Base-by-base conservation (phyloP, 2,329 filamentous ascomycete species). In the Neofusicoccum laricinum region DNA sequence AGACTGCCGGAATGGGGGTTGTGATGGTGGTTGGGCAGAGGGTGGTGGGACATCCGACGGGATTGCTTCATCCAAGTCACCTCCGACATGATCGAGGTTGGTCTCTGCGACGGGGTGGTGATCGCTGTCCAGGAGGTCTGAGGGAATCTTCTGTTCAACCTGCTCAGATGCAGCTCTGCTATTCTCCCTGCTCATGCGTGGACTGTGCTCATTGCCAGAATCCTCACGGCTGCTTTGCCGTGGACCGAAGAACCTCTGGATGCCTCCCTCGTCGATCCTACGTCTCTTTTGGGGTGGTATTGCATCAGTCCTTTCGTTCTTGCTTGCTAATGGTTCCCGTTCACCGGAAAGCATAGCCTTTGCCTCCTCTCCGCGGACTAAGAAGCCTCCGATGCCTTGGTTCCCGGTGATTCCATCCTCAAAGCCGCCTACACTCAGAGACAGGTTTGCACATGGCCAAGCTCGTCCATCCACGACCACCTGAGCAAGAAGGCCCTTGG, bases 381-480 rank as follows among this genome's bases (percentile, higher is more conserved):
- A 81, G 72, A 97, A 98, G 0, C 86, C 84, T 49, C 90, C 89
- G 69, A 99, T 98, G 38, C 90, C 91, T 81, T 88, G 89, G 72
- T 97, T 98, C 4, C 91, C 90, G 45, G 84, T 87, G 65, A 94
- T 81, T 2, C 92, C 91, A 68, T 97, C 93, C 75, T 98, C 93
- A 68, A 98, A 97, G 0, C 92, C 93, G n/a, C 88, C 89, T 25
- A 98, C 92, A 68, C 90, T 93, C 50, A 98, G 79, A 65, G 91
- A 95, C 8, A 99, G 81, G 72, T 97, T 95, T n/a, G 88, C 83
- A 73, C 95, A 98, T 6, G 95, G 95, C 92, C 93, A 98, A 15
- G 91, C 88, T 59, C 84, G 82, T 1, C 91, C 92, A 68, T 96
- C 92, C 1, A 85, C 84, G 11, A 92, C 83, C 40, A 96, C 88